Percentiles rank a stretch among this genome's conserved stretches.
Evolutionary conservation across 1,284 basidiomycete species (phyloP).

Genomic region (Xanthoconium separans): DNA sequence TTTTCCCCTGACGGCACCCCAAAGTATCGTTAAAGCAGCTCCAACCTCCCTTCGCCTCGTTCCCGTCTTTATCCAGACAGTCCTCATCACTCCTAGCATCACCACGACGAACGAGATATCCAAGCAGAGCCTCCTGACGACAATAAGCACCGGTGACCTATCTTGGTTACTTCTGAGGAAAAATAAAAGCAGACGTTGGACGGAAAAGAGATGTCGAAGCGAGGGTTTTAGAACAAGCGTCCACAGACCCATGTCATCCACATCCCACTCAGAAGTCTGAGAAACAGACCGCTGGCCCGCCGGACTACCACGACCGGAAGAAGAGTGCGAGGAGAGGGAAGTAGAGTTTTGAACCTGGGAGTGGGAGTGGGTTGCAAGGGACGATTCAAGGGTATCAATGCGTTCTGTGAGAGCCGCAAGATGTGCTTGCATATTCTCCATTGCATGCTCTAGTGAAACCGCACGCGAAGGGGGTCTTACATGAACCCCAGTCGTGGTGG

Average conservation of each 20-base stretch:
- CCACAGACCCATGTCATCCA: constrained; percentile 80
- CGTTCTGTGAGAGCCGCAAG: constrained; percentile 89
- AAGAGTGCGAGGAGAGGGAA: constrained; percentile 36
- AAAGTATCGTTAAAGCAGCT: constrained; percentile 60
- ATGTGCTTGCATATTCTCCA: constrained; percentile 86
- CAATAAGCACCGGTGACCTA: constrained; percentile 60
- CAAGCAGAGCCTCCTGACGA: constrained; percentile 69
- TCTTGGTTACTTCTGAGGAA: constrained; percentile 52
- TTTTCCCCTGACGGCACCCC: constrained; percentile 69
- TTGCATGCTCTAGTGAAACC: constrained; percentile 62
- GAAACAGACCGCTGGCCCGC: constrained; percentile 30
- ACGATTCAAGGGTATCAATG: constrained; percentile 70
- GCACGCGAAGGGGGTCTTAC: constrained; percentile 42
- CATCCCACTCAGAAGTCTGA: constrained; percentile 51
- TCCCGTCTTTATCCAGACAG: constrained; percentile 67
- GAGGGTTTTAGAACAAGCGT: constrained; percentile 66
- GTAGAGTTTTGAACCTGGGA: constrained; percentile 38
- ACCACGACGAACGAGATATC: constrained; percentile 71
- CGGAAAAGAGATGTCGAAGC: constrained; percentile 43
- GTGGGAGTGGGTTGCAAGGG: constrained; percentile 38
- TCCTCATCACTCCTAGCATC: constrained; percentile 51
- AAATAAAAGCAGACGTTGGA: constrained; percentile 52
- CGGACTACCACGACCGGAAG: constrained; percentile 43
- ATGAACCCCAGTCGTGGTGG: constrained; percentile 30
- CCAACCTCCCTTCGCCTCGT: constrained; percentile 65